These are phyloP conservation scores for Penicillium glabrum DNA, from an alignment of 2,329 filamentous ascomycete genomes.

Conservation along the genomic window DNA sequence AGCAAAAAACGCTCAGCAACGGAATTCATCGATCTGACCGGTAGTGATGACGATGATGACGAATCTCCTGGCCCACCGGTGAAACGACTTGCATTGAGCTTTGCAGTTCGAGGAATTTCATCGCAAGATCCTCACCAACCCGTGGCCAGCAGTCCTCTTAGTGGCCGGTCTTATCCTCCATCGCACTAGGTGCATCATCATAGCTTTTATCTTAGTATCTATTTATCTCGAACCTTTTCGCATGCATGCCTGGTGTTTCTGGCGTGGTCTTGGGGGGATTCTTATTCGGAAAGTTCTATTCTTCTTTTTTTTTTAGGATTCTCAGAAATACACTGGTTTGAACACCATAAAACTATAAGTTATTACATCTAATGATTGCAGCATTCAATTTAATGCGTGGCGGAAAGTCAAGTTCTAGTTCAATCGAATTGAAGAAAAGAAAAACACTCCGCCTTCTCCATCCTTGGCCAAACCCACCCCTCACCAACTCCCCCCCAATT, in stretches of 20 bases:
- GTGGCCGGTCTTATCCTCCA: conserved; percentile 1
- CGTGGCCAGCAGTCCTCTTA: conserved; percentile 20
- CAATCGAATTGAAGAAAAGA: neutral
- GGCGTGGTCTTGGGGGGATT: conserved; percentile 4
- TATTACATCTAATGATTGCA: neutral
- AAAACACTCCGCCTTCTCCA: neutral
- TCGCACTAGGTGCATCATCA: neutral
- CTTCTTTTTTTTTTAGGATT: neutral
- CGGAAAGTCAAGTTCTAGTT: neutral
- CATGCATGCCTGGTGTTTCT: conserved; percentile 20
- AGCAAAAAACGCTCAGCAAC: conserved; percentile 49
- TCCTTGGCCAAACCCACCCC: neutral
- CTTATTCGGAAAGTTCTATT: neutral
- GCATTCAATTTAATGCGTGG: neutral
- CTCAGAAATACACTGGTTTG: neutral
- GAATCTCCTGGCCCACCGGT: conserved; percentile 40
- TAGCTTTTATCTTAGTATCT: neutral
- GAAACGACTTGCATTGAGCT: conserved; percentile 33
- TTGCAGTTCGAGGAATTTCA: conserved; percentile 21
- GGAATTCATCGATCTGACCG: conserved; percentile 56
- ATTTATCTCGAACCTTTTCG: conserved; percentile 2
- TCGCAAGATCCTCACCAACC: conserved; percentile 23
- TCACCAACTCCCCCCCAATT: neutral
- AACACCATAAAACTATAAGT: too few relatives aligned
- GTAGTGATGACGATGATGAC: conserved; percentile 53